A percentile compares a stretch with the other conserved stretches of the same genome.
Evolutionary conservation across 192 early-diverging fungal genomes (phyloP).

Genomic region (Chytriomyces sp.): DNA sequence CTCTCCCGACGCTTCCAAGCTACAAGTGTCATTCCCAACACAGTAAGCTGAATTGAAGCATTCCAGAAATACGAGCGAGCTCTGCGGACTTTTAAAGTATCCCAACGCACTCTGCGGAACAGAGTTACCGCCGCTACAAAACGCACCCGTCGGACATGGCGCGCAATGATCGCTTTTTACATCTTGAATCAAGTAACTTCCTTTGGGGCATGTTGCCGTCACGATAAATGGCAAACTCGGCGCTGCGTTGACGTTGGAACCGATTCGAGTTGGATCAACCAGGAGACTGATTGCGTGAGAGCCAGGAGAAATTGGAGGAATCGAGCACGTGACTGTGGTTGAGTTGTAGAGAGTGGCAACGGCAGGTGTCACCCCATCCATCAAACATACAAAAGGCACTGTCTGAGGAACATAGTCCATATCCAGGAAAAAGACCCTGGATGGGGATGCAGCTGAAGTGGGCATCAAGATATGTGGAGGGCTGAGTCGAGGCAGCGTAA

Average conservation of each 20-base stretch:
- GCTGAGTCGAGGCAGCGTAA: background rate
- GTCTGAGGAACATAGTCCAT: conserved; percentile 6
- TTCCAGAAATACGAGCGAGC: conserved; percentile 16
- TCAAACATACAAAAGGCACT: background rate
- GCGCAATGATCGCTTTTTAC: background rate
- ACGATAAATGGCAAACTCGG: conserved; percentile 1
- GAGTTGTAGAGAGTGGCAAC: background rate
- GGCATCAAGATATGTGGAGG: conserved; percentile 20
- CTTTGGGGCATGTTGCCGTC: conserved; percentile 4
- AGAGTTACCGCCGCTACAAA: background rate
- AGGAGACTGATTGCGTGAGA: background rate
- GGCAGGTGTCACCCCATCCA: background rate
- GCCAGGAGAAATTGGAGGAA: conserved; percentile 1
- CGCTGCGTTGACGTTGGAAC: background rate
- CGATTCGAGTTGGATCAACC: conserved; percentile 3
- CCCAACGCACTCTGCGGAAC: background rate
- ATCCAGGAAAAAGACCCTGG: conserved; percentile 1
- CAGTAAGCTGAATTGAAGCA: conserved; percentile 23
- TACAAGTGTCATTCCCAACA: conserved; percentile 16
- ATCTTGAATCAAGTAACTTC: conserved; percentile 18
- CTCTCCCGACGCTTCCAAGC: conserved; percentile 6
- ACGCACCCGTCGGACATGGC: conserved; percentile 5
- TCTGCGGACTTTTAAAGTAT: conserved; percentile 8
- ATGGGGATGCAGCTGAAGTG: background rate
- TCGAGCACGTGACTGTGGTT: background rate